Percentiles rank a stretch among this genome's conserved stretches.
Evolutionary conservation across 2,329 filamentous ascomycete genomes (phyloP).

Genomic region (Arthrocladium fulminans): DNA sequence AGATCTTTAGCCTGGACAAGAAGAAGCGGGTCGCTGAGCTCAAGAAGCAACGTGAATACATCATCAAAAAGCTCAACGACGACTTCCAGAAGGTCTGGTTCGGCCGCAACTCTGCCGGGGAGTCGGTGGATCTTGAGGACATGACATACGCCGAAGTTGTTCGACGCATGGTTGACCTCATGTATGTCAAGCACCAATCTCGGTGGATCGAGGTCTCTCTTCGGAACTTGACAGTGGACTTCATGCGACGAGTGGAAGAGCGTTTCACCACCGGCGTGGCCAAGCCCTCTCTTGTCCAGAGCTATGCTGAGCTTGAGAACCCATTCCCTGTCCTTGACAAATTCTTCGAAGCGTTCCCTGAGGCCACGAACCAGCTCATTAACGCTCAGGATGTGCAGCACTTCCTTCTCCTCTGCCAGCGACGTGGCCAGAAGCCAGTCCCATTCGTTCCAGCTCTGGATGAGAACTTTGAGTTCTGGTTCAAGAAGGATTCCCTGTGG

Average conservation of each 20-base stretch:
- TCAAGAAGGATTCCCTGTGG: slow-evolving; percentile 99
- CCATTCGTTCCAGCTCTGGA: slow-evolving; percentile 94
- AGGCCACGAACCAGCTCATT: slow-evolving; percentile 83
- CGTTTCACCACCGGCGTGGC: slow-evolving; percentile 70
- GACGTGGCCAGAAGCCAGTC: slow-evolving; percentile 87
- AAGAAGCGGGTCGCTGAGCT: slow-evolving; percentile 82
- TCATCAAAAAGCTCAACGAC: slow-evolving; percentile 91
- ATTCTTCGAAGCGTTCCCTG: slow-evolving; percentile 74
- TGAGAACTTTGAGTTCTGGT: slow-evolving; percentile 97
- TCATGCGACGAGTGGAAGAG: slow-evolving; percentile 93
- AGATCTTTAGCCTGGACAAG: slow-evolving; percentile 94
- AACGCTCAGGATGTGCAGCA: slow-evolving; percentile 97
- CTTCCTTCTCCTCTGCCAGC: slow-evolving; percentile 86
- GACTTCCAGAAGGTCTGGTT: slow-evolving; percentile 98
- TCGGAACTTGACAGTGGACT: slow-evolving; percentile 77
- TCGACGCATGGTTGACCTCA: slow-evolving; percentile 75
- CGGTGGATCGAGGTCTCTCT: slow-evolving; percentile 88
- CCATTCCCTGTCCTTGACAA: slow-evolving; percentile 70
- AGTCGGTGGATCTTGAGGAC: slow-evolving; percentile 80
- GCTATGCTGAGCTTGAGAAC: slow-evolving; percentile 74
- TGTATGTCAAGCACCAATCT: slow-evolving; percentile 83
- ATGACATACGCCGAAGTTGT: slow-evolving; percentile 92
- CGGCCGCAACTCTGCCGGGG: slow-evolving; percentile 68
- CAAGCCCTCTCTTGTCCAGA: slow-evolving; percentile 76
- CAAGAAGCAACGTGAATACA: slow-evolving; percentile 79